These are phyloP conservation scores for Candida coquimbonensis DNA, from an alignment of 805 yeast genomes.

Conservation along the genomic window DNA sequence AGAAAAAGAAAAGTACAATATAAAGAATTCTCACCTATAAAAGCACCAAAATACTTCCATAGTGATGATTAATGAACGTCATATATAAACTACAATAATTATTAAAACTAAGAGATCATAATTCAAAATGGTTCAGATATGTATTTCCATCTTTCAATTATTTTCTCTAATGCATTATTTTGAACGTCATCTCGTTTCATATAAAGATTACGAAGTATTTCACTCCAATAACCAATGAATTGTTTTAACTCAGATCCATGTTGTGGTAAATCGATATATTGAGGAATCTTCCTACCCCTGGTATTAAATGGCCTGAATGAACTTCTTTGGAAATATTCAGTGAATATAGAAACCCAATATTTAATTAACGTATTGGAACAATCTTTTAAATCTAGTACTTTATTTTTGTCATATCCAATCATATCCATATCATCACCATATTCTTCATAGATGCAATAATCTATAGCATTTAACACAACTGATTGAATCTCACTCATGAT, in stretches of 20 bases:
- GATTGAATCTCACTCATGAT: slow-evolving; percentile 36
- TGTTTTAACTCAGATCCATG: slow-evolving; percentile 24
- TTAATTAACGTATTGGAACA: slow-evolving; percentile 36
- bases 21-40: slow-evolving; percentile 17
- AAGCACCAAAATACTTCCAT: slow-evolving; percentile 18
- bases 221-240: slow-evolving; percentile 48
- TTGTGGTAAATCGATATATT: slow-evolving; percentile 23
- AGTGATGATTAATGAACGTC: slow-evolving; percentile 6
- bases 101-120: background rate
- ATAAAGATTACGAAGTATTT: slow-evolving; percentile 38
- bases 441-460: slow-evolving; percentile 41
- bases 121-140: slow-evolving; percentile 1
- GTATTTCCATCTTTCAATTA: slow-evolving; percentile 30
- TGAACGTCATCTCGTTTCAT: slow-evolving; percentile 27
- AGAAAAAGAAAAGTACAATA: slow-evolving; percentile 18
- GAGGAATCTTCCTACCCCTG: slow-evolving; percentile 24
- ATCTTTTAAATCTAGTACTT: slow-evolving; percentile 31
- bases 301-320: slow-evolving; percentile 16
- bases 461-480: slow-evolving; percentile 40
- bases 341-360: slow-evolving; percentile 53
- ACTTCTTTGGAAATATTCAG: slow-evolving; percentile 33
- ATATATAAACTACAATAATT: background rate
- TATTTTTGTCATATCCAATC: slow-evolving; percentile 38
- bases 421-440: slow-evolving; percentile 51
- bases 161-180: slow-evolving; percentile 24